Evolutionary conservation across 805 yeast genomes (phyloP), one percentile per base, ranked within the genome.

Genomic region (Allodekkera sacchari): DNA sequence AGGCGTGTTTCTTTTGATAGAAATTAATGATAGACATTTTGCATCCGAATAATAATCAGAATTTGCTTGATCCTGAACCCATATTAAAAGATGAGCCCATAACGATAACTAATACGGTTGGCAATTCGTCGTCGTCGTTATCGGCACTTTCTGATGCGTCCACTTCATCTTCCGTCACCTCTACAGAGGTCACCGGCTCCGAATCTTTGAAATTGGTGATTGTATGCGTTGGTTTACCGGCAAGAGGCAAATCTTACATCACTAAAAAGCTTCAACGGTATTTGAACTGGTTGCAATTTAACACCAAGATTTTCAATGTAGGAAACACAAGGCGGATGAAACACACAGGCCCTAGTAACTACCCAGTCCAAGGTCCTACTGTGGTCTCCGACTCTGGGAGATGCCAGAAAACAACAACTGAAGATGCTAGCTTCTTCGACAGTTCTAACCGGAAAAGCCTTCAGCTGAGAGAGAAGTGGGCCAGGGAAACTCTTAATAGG

Each of bases 221-320:
- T 33, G 75, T 81, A 8, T 65, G 82, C 57, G 83, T 81, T 8
- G 89, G 89, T 0, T 58, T 81, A 21, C 89, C 89, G 1, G 89
- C 89, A 1, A 59, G 81, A 31, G 89, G 89, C 6, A 81, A 81
- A 50, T 75, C 83, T 3, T 77, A 83, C 38, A 70, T 80, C 32
- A 76, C 87, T 20, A 73, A 72, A 38, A 77, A 77, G 45, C 53
- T 77, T 22, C 68, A 76, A 17, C 55, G 77, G 45, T 81, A 64
- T 61, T 66, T 59, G 50, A 74, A 57, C 61, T 71, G 69, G 74
- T 66, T 54, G 53, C 80, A 75, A 48, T 77, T 74, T 43, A 71
- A 69, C 40, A 73, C 79, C 42, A 59, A 73, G 35, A 76, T 77
- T 5, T 81, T 77, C 58, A 81, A 81, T 47, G 89, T 83, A 13